phyloP scores from a whole-genome alignment of 2,329 filamentous ascomycete species.

The Corynespora cassiicola region DNA sequence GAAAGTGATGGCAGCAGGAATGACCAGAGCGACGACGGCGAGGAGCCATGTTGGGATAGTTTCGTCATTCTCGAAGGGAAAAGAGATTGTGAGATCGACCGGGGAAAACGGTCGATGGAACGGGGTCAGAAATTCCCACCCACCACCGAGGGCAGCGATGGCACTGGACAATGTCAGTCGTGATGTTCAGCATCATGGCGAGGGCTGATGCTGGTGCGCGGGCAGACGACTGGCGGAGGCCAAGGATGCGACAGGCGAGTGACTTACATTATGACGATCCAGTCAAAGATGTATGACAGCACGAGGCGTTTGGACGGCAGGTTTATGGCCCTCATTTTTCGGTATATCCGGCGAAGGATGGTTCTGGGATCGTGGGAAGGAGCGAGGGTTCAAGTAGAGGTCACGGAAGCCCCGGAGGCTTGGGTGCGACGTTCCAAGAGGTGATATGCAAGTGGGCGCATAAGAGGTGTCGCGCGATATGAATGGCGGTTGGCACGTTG shows the following conservation, averaged over 20 bases:
- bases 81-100: conserved; percentile 78
- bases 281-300: conserved; percentile 75
- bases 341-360: too few species aligned
- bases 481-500: too few species aligned
- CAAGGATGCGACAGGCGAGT: too few species aligned
- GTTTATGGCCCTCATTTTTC: conserved; percentile 25
- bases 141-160: conserved; percentile 65
- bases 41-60: conserved; percentile 74
- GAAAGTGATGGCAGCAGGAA: conserved; percentile 72
- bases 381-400: too few species aligned
- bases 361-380: too few species aligned
- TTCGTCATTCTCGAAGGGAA: conserved; percentile 73
- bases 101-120: conserved; percentile 76
- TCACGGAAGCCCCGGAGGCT: too few species aligned
- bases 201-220: not conserved
- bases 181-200: too few species aligned
- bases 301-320: conserved; percentile 60
- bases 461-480: too few species aligned
- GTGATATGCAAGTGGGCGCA: too few species aligned
- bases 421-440: too few species aligned
- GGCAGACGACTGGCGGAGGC: not conserved
- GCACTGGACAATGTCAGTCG: conserved; percentile 46
- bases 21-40: conserved; percentile 66
- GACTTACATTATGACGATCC: conserved; percentile 70
- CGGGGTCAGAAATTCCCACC: conserved; percentile 66